phyloP scores from a whole-genome alignment of 2,329 filamentous ascomycete genomes.

The Gaeumannomyces tritici region DNA sequence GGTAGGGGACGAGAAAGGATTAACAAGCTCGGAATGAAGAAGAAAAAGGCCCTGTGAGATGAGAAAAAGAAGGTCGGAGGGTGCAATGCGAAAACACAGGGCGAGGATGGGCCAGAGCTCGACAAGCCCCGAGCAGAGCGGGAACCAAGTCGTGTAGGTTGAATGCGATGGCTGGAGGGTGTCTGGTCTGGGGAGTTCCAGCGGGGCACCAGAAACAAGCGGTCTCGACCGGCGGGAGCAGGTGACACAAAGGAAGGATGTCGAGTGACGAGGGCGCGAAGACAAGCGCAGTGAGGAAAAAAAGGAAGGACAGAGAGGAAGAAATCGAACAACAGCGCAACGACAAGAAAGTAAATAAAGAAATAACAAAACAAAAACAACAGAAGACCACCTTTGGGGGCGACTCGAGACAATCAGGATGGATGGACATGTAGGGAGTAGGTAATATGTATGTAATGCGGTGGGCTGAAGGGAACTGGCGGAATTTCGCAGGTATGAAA shows the following conservation, averaged over 20 bases:
- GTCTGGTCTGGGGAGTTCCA: background rate
- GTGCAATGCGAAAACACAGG: background rate
- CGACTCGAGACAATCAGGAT: background rate
- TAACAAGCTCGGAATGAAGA: background rate
- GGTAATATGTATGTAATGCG: constrained; percentile 1
- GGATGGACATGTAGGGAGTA: background rate
- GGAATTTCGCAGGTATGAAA: background rate
- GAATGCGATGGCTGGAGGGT: background rate
- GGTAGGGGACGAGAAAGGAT: background rate
- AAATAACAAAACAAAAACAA: constrained; percentile 5
- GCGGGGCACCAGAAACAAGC: background rate
- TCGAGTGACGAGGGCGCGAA: too few species aligned
- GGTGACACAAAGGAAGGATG: background rate
- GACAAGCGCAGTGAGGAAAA: background rate
- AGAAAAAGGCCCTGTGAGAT: background rate
- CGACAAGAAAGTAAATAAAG: constrained; percentile 6
- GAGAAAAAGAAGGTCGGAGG: background rate
- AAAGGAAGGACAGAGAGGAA: constrained; percentile 3
- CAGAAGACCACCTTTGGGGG: constrained; percentile 1
- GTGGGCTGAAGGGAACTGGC: background rate
- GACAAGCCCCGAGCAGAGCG: background rate
- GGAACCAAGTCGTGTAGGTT: background rate
- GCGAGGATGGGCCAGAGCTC: background rate
- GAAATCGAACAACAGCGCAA: constrained; percentile 6
- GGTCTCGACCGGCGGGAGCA: constrained; percentile 4